Evolutionary conservation across 768 basidiomycete species (phyloP).

Genomic region (Lenzites betulinus): DNA sequence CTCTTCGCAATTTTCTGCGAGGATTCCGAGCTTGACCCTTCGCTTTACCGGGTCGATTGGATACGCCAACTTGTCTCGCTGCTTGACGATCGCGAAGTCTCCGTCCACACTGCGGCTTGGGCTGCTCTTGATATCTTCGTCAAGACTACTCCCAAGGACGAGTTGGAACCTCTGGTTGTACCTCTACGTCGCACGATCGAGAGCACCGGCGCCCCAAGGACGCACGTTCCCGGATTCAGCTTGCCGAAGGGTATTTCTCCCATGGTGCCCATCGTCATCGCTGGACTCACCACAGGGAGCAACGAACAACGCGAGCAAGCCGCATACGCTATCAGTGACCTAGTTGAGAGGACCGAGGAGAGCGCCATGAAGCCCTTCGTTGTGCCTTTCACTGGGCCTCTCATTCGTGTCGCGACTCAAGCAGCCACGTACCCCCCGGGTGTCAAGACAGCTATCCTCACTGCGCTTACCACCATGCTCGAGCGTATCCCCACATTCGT

Average conservation of each 20-base stretch:
- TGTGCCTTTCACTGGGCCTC: slow-evolving; percentile 92
- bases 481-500: slow-evolving; percentile 86
- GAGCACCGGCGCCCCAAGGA: slow-evolving; percentile 75
- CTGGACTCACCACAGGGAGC: slow-evolving; percentile 91
- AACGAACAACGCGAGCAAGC: slow-evolving; percentile 96
- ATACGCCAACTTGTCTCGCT: slow-evolving; percentile 83
- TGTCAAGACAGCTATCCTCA: slow-evolving; percentile 90
- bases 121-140: slow-evolving; percentile 83
- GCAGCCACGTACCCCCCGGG: slow-evolving; percentile 88
- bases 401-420: slow-evolving; percentile 93
- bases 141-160: slow-evolving; percentile 90
- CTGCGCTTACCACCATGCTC: slow-evolving; percentile 83
- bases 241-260: slow-evolving; percentile 82
- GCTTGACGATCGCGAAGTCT: slow-evolving; percentile 74
- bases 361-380: slow-evolving; percentile 91
- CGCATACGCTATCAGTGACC: slow-evolving; percentile 93
- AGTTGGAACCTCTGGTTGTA: slow-evolving; percentile 87
- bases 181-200: slow-evolving; percentile 89
- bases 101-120: slow-evolving; percentile 83
- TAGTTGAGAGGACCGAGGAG: slow-evolving; percentile 87
- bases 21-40: slow-evolving; percentile 76
- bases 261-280: slow-evolving; percentile 83
- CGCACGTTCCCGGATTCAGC: slow-evolving; percentile 82
- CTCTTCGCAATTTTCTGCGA: slow-evolving; percentile 85
- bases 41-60: slow-evolving; percentile 92